Evolutionary conservation across 1,284 basidiomycete genomes (phyloP), one percentile per base, ranked within the genome.

Genomic region (Naganishia sp.): DNA sequence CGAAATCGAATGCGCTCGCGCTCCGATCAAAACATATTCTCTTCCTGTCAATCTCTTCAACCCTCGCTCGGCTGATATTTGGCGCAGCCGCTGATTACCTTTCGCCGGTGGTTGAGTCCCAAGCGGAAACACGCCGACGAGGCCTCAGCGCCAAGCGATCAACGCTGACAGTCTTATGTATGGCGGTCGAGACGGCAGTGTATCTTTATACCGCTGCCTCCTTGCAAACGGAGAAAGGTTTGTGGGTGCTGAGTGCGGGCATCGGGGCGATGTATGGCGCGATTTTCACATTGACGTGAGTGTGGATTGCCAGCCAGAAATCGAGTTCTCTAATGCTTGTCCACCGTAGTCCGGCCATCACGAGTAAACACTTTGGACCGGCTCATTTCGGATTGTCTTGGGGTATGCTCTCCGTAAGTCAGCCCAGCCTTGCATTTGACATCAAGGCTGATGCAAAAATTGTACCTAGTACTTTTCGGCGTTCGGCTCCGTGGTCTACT

Each of bases 361-460:
- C 68, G 16, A 66, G 65, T 25, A 59, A 57, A 33, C 64, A 66
- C 28, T 69, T 65, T 52, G 68, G 68, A 39, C 65, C 76, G 9
- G 71, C 77, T 11, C 79, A 79, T 68, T 80, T 77, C 55, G 79
- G 79, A 18, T 69, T 80, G 1, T 77, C 79, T 3, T 80, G 79
- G 79, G 79, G 79, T 23, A 78, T 78, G 76, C 71, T 80, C 31
- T 78, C 77, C 44, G 67, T 68, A 42, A 46, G 67, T 53, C 18
- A 2, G 10, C 25, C n/a, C 18, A 11, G 28, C 28, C 5, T 18
- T 39, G 33, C 18, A 25, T 11, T 21, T 23, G 18, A 25, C 4
- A 21, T 21, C 18, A n/a, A 31, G n/a, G 21, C 54, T 44, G 21
- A 42, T 33, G n/a, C 7, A 15, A 25, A 25, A 15, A 6, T 18